phyloP scores from a whole-genome alignment of 2,329 filamentous ascomycete genomes.

The Didymella pomorum region DNA sequence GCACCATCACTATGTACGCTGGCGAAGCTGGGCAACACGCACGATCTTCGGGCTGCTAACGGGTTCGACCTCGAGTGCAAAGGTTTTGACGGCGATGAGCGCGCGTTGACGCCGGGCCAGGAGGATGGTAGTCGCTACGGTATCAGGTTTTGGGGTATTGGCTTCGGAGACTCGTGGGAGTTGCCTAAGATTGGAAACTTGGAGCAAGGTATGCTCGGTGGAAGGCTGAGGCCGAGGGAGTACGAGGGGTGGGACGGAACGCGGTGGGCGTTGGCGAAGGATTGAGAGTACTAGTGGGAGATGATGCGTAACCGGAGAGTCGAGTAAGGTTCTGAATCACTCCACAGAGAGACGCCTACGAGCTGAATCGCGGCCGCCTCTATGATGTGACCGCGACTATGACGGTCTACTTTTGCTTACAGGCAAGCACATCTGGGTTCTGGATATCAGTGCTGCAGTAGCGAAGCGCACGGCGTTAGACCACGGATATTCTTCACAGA shows the following conservation, averaged over 20 bases:
- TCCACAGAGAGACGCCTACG: not conserved
- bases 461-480: not conserved
- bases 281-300: slow-evolving; percentile 5
- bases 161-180: slow-evolving; percentile 9
- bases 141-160: slow-evolving; percentile 25
- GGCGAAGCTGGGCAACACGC: slow-evolving; percentile 5
- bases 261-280: slow-evolving; percentile 28
- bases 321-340: not conserved
- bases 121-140: slow-evolving; percentile 30
- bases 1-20: slow-evolving; percentile 14
- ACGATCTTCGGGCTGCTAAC: not conserved
- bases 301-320: not conserved
- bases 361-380: too few relatives aligned
- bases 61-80: not conserved
- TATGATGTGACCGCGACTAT: too few relatives aligned
- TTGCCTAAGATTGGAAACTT: not conserved
- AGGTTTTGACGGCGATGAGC: slow-evolving; percentile 21
- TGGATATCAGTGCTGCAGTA: not conserved
- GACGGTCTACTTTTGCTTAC: too few relatives aligned
- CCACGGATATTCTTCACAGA: not conserved
- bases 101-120: slow-evolving; percentile 30
- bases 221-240: slow-evolving; percentile 23
- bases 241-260: slow-evolving; percentile 35
- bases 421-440: not conserved
- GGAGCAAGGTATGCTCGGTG: slow-evolving; percentile 19